Base-by-base conservation (phyloP, 805 yeast genomes). In the Candida easanensis region DNA sequence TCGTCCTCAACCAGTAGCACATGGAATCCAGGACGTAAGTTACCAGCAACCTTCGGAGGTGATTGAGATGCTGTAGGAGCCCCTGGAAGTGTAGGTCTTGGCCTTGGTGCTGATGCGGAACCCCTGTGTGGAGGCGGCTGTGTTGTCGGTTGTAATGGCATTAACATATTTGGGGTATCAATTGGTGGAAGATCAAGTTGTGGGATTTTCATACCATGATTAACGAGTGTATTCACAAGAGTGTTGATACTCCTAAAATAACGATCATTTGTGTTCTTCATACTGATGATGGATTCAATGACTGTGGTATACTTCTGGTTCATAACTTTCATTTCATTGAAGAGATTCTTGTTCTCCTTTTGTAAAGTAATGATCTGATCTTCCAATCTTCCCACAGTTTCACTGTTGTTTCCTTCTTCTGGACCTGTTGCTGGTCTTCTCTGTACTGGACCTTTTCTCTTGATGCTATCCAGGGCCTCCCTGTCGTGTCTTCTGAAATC, bases 391-490 rank as follows among this genome's bases (percentile, higher is more conserved):
- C 16, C 21, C 8, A 58, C 23, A 1, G 27, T 5, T 31, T 53
- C 61, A 3, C 15, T 14, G 15, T 60, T 46, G 14, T 43, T 37
- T 5, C 56, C 58, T 28, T 62, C 64, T 4, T 52, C 44, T 8
- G 36, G 10, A 23, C 56, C 50, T 25, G n/a, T n/a, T n/a, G 58
- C 54, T 55, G 10, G 8, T 26, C 78, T 76, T 51, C 77, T 79
- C 42, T 72, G 69, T 14, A 70, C 66, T 4, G 93, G 85, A 0
- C 83, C 83, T 61, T 90, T 90, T 36, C 97, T 69, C 57, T 87
- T 88, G 59, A 93, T 93, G 51, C 86, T 84, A 39, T 90, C 96
- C 30, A 95, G 71, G 10, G 88, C 80, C n/a, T 80, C 84, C 42
- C 78, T 73, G 58, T 88, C 88, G 62, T 86, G 82, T 26, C 78